Evolutionary conservation across 495 filamentous ascomycete genomes (phyloP).

Genomic region (Podospora tetraspora): DNA sequence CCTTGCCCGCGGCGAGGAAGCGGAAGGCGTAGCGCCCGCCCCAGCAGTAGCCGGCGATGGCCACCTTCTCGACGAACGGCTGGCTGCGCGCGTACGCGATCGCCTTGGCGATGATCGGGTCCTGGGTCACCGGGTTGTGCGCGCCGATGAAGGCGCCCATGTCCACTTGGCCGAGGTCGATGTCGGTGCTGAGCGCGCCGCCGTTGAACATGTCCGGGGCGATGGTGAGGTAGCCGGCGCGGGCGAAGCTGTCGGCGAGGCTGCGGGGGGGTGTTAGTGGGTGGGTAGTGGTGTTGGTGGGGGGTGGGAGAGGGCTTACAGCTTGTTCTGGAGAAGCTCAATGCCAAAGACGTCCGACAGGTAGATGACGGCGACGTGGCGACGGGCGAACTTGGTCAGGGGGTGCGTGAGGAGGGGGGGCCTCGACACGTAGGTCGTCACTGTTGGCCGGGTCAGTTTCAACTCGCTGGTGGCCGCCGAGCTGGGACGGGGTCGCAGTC

Average conservation of each 20-base stretch:
- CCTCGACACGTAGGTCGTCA: not conserved
- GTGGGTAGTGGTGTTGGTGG: not conserved
- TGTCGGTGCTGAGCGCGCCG: constrained; percentile 42
- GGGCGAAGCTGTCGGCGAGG: constrained; percentile 69
- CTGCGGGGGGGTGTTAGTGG: constrained; percentile 11
- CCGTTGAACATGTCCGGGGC: constrained; percentile 71
- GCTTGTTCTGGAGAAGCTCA: constrained; percentile 55
- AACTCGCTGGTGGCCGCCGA: not conserved
- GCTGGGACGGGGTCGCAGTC: not conserved
- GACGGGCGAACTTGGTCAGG: not conserved
- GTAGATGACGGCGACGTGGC: constrained; percentile 37
- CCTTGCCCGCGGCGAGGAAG: constrained; percentile 39
- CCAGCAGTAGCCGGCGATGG: constrained; percentile 63
- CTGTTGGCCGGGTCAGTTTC: not conserved
- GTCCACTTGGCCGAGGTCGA: constrained; percentile 51
- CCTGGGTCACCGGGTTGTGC: constrained; percentile 48
- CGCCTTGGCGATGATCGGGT: constrained; percentile 56
- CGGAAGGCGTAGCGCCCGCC: constrained; percentile 43
- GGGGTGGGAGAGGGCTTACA: constrained; percentile 33
- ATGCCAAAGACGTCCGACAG: constrained; percentile 60
- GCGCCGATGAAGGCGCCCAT: constrained; percentile 48
- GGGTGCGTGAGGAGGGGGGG: not conserved
- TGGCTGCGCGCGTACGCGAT: constrained; percentile 53
- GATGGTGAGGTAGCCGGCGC: constrained; percentile 67
- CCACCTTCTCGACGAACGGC: constrained; percentile 57